A percentile compares a stretch with the other conserved stretches of the same genome.
These are phyloP conservation scores for Trichoderma semiorbis DNA, from an alignment of 2,329 filamentous ascomycete genomes.

Conservation along the genomic window DNA sequence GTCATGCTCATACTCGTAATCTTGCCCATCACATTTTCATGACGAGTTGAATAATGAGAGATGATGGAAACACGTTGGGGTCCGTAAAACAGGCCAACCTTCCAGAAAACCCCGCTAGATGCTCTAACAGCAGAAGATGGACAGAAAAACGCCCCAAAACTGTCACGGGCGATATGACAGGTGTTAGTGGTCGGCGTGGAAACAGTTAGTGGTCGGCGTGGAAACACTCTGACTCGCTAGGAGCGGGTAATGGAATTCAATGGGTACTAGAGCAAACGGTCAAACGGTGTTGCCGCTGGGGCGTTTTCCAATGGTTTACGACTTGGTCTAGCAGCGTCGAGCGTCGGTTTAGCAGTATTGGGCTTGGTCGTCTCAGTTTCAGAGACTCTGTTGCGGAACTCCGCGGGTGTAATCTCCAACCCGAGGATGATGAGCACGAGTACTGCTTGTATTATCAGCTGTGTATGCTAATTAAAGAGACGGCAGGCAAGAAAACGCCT, in stretches of 20 bases:
- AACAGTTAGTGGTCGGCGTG: background rate
- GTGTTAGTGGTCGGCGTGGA: constrained; percentile 3
- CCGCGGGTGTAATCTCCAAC: background rate
- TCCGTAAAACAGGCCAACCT: background rate
- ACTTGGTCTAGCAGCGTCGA: background rate
- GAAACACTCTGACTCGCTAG: constrained; percentile 11
- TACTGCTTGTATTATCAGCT: background rate
- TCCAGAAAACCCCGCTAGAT: background rate
- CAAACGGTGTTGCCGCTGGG: background rate
- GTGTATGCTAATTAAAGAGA: background rate
- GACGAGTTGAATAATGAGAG: background rate
- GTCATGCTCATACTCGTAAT: background rate
- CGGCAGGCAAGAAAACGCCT: background rate
- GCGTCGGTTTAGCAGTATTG: background rate
- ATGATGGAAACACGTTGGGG: background rate
- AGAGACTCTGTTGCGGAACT: background rate
- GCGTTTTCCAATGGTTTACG: background rate
- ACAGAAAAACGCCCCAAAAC: background rate
- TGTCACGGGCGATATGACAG: background rate
- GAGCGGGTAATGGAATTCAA: background rate
- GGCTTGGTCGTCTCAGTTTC: background rate
- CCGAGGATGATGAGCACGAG: background rate
- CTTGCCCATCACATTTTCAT: background rate
- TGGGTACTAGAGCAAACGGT: background rate
- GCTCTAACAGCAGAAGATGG: background rate